Conservation (phyloP, 371 early-diverging fungal species). For the Choanephora cucurbitarum region DNA sequence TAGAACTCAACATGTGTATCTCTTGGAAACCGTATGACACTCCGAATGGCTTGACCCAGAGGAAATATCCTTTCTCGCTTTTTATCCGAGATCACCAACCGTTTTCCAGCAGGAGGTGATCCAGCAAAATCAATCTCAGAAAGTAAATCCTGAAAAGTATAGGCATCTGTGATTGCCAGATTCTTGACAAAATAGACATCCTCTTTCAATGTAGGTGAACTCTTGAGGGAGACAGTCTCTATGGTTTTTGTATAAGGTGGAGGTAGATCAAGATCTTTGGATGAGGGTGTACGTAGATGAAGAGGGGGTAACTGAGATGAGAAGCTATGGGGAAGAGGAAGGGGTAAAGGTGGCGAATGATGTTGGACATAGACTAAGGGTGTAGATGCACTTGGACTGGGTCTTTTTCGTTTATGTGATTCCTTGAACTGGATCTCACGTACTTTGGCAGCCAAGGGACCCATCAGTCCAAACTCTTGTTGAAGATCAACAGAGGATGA, state of each 20-base stretch:
- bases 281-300: slow-evolving; percentile 13
- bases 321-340: slow-evolving; percentile 14
- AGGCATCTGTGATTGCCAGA: slow-evolving; percentile 36
- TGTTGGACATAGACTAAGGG: slow-evolving; percentile 17
- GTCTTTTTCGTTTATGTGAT: slow-evolving; percentile 24
- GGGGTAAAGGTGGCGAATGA: slow-evolving; percentile 5
- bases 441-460: slow-evolving; percentile 24
- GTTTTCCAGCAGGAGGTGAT: slow-evolving; percentile 39
- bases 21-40: slow-evolving; percentile 17
- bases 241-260: slow-evolving; percentile 8
- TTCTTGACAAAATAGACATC: slow-evolving; percentile 31
- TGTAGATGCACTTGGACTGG: slow-evolving; percentile 25
- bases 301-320: slow-evolving; percentile 31
- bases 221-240: slow-evolving; percentile 34
- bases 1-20: slow-evolving; percentile 28
- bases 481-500: slow-evolving; percentile 5
- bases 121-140: slow-evolving; percentile 35
- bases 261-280: not conserved
- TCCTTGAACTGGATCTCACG: slow-evolving; percentile 21
- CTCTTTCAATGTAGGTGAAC: slow-evolving; percentile 2
- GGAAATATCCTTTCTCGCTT: slow-evolving; percentile 28
- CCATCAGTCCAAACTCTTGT: too few species aligned
- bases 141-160: slow-evolving; percentile 34
- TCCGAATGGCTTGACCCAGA: slow-evolving; percentile 33
- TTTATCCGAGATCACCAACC: slow-evolving; percentile 31